Evolutionary conservation across 2,329 filamentous ascomycete genomes (phyloP), one percentile per base, ranked within the genome.

Genomic region (Colletotrichum godetiae): DNA sequence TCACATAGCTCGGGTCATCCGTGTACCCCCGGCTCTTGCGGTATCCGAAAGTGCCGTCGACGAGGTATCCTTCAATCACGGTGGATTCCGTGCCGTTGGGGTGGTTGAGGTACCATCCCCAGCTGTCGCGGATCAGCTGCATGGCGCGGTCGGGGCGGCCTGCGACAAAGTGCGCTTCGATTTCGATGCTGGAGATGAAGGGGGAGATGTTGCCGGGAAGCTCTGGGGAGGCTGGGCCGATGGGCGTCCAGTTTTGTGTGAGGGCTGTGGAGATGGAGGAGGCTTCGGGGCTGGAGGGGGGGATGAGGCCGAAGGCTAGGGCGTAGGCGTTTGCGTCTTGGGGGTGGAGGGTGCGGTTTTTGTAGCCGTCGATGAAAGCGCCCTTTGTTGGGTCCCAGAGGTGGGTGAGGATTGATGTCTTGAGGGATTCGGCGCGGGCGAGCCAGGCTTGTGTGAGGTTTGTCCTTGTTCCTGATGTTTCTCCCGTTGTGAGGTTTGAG

Each of bases 301-400:
- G 76, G 3, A 86, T 80, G 4, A 90, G 78, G 3, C 82, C 83
- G 70, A 88, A 88, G 52, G 88, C 80, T 3, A 91, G 80, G 0
- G 88, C 86, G 79, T 91, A 84, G 66, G 86, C 84, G 79, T 92
- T 92, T 13, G 86, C 89, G 74, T 91, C 90, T 80, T 93, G 90
- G 0, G 90, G 89, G 74, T 89, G 82, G 4, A 93, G 81, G 0
- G 84, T 83, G 2, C 84, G 86, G 6, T 82, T 78, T 0, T 85
- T 86, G 49, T 86, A 85, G 74, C 90, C 90, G 78, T 89, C 88
- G 67, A 84, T 83, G 80, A 91, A 89, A 74, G 89, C 84, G 31
- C 86, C 86, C n/a, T 82, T 82, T 1, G 78, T 66, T 0, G 80
- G 75, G 74, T 90, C 86, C 85, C 86, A 91, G 71, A 88, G 85